phyloP scores from a whole-genome alignment of 495 filamentous ascomycete species.

The Penicillium coprophilum region DNA sequence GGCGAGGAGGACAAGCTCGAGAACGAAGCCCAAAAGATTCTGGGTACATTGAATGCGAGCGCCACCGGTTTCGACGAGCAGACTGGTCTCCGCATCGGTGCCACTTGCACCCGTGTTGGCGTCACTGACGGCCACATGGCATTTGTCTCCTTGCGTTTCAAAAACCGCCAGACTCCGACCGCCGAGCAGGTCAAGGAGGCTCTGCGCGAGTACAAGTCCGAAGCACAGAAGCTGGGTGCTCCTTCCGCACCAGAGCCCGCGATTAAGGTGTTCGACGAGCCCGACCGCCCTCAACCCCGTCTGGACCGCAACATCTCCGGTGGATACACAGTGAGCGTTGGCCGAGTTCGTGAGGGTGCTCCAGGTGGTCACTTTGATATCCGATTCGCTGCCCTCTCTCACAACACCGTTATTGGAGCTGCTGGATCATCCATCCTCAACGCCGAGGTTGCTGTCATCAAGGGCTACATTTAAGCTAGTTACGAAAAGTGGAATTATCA shows the following conservation, averaged over 20 bases:
- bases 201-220: constrained; percentile 69
- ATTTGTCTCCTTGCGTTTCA: constrained; percentile 76
- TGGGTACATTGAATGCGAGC: constrained; percentile 64
- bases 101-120: constrained; percentile 78
- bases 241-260: constrained; percentile 71
- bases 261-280: constrained; percentile 77
- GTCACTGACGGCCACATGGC: constrained; percentile 85
- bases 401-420: constrained; percentile 92
- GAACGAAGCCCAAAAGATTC: constrained; percentile 82
- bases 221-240: constrained; percentile 70
- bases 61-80: constrained; percentile 67
- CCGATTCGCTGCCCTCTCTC: constrained; percentile 77
- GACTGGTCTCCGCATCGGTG: constrained; percentile 63
- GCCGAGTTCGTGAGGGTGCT: constrained; percentile 68
- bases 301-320: constrained; percentile 71
- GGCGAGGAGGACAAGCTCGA: constrained; percentile 89
- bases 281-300: constrained; percentile 80
- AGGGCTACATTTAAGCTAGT: constrained; percentile 67
- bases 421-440: constrained; percentile 94
- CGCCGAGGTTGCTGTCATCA: constrained; percentile 87
- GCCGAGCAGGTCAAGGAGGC: constrained; percentile 69
- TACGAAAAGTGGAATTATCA: constrained; percentile 29
- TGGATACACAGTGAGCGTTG: constrained; percentile 81
- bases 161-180: constrained; percentile 51
- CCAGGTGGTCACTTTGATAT: constrained; percentile 77